Base-by-base conservation (phyloP, 805 yeast genomes). In the Yarrowia divulgata region DNA sequence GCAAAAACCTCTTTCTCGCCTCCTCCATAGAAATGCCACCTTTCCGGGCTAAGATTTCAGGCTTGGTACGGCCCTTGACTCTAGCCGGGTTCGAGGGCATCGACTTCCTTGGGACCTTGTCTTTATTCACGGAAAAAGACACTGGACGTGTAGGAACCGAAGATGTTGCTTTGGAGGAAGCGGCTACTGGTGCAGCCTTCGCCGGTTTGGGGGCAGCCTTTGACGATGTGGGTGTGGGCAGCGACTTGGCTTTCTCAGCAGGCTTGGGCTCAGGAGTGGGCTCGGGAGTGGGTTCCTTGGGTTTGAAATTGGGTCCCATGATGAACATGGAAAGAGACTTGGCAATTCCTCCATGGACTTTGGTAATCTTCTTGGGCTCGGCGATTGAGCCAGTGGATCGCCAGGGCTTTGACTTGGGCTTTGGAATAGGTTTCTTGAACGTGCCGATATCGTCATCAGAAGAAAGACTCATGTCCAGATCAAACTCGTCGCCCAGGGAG, bases 261-360 rank as follows among this genome's bases (percentile, higher is more conserved):
- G 43, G 58, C n/a, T 52, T 35, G 14, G 55, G 57, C 16, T n/a
- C 42, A 1, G 40, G 57, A 9, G 37, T 18, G 9, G 35, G 62
- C 16, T n/a, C 42, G 0, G 40, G 57, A 4, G 37, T 18, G 9
- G 35, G 62, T 13, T 39, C 12, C 29, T 50, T 35, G 16, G 62
- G 62, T 14, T 39, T 57, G 64, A 42, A 57, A 7, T 42, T 57
- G 18, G 49, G 49, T 6, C 64, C 64, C 64, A 57, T 57, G 32
- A 57, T 57, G 64, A 57, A 57, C 39, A 29, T 29, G 7, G 64
- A 57, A 9, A 57, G 29, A 3, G 64, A 29, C 49, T 42, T 42
- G 14, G 64, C 64, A 8, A 57, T 57, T 9, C 64, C 64, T 29
- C 64, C 64, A 32, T 57, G 64, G 49, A 57, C 29, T 37, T 57